These are phyloP conservation scores for Parasitella parasitica DNA, from an alignment of 371 early-diverging fungal genomes.

Conservation along the genomic window DNA sequence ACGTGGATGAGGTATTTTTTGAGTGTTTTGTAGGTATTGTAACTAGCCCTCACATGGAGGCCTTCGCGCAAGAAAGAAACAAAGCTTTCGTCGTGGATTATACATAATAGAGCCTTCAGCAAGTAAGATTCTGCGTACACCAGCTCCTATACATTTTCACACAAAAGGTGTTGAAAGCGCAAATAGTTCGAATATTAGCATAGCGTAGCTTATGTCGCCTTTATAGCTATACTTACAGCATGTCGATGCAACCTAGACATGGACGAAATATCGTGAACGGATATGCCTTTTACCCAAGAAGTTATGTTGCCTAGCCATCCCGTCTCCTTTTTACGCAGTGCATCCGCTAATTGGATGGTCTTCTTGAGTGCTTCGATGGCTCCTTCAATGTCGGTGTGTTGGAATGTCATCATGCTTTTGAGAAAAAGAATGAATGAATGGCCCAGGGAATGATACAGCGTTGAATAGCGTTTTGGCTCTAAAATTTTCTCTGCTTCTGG, in stretches of 20 bases:
- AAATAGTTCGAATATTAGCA: slow-evolving; percentile 2
- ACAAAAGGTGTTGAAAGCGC: neutral
- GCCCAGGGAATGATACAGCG: slow-evolving; percentile 72
- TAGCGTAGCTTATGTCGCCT: neutral
- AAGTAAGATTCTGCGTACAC: slow-evolving; percentile 74
- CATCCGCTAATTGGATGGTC: slow-evolving; percentile 57
- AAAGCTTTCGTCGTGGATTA: slow-evolving; percentile 71
- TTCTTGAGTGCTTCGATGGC: slow-evolving; percentile 62
- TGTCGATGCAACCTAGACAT: slow-evolving; percentile 74
- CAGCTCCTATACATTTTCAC: slow-evolving; percentile 59
- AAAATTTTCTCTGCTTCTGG: slow-evolving; percentile 62
- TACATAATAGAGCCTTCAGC: slow-evolving; percentile 65
- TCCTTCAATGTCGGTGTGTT: slow-evolving; percentile 56
- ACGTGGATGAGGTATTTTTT: slow-evolving; percentile 53
- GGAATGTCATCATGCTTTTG: slow-evolving; percentile 77
- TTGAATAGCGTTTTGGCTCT: slow-evolving; percentile 35
- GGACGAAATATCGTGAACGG: slow-evolving; percentile 45
- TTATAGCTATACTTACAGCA: slow-evolving; percentile 49
- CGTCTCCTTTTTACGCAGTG: slow-evolving; percentile 53
- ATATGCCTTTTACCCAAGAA: slow-evolving; percentile 41
- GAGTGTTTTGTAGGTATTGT: slow-evolving; percentile 60
- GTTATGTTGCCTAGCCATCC: slow-evolving; percentile 34
- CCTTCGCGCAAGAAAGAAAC: slow-evolving; percentile 75
- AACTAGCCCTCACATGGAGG: slow-evolving; percentile 66
- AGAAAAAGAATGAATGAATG: slow-evolving; percentile 65